These are phyloP conservation scores for Xylaria telfairii DNA, from an alignment of 495 filamentous ascomycete species.

Conservation along the genomic window DNA sequence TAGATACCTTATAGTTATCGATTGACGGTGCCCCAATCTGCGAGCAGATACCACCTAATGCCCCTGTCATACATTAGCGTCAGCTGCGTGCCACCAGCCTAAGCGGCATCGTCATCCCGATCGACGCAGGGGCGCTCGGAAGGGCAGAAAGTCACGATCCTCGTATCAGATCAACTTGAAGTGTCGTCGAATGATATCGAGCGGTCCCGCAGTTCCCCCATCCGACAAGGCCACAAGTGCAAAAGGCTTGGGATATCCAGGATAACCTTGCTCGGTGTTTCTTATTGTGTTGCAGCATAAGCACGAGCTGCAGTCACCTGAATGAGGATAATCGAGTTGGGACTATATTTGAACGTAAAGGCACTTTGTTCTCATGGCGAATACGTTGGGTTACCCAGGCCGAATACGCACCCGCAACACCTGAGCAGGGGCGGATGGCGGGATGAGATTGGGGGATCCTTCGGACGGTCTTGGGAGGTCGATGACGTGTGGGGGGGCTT, in stretches of 20 bases:
- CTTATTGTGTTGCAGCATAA: neutral
- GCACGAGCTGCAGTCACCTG: neutral
- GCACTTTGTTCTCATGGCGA: too few species aligned
- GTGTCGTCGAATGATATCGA: neutral
- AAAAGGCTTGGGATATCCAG: neutral
- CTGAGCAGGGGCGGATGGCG: neutral
- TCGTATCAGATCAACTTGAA: neutral
- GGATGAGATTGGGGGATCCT: neutral
- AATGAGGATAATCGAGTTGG: neutral
- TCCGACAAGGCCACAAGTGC: neutral
- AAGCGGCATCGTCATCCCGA: slow-evolving; percentile 6
- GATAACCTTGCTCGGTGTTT: neutral
- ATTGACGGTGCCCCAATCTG: neutral
- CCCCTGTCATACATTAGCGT: slow-evolving; percentile 15
- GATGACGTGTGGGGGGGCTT: slow-evolving; percentile 37
- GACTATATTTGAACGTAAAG: neutral
- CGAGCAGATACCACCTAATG: neutral
- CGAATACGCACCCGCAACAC: slow-evolving; percentile 1
- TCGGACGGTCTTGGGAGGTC: neutral
- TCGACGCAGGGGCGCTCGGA: slow-evolving; percentile 3
- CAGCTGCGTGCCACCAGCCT: neutral
- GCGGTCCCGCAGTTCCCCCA: neutral
- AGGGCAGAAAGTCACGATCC: neutral
- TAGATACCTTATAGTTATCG: neutral
- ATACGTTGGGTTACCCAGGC: neutral